A percentile compares a stretch with the other conserved stretches of the same genome.
Conservation (phyloP, 768 basidiomycete species). For the Lentinula edodes region DNA sequence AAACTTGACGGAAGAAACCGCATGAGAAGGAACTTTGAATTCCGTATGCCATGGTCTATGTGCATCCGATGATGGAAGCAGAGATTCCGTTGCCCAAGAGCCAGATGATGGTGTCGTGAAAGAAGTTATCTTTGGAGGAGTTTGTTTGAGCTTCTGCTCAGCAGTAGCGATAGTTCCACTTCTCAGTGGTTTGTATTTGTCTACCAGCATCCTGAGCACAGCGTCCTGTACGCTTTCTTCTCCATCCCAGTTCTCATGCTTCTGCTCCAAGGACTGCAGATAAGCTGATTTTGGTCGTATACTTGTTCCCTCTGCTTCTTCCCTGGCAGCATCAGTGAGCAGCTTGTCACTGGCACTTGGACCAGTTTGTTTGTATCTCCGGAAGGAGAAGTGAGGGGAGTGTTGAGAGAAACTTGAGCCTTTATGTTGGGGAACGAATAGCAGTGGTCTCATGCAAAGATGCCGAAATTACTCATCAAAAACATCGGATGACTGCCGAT, state of each 20-base stretch:
- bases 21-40: conserved; percentile 57
- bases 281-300: conserved; percentile 12
- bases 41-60: conserved; percentile 70
- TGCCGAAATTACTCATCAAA: neutral
- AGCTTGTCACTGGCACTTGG: conserved; percentile 38
- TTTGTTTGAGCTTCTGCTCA: conserved; percentile 58
- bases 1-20: conserved; percentile 43
- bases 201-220: conserved; percentile 79
- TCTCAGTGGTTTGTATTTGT: conserved; percentile 82
- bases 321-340: conserved; percentile 55
- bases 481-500: too few species aligned
- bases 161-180: conserved; percentile 52
- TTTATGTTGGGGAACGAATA: neutral
- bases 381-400: neutral
- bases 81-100: conserved; percentile 44
- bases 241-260: conserved; percentile 70
- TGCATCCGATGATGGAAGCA: conserved; percentile 48
- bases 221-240: conserved; percentile 68
- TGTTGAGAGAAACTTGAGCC: too few species aligned
- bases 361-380: neutral
- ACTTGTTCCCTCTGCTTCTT: conserved; percentile 35
- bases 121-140: conserved; percentile 32
- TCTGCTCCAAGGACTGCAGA: conserved; percentile 26
- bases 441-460: neutral
- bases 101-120: conserved; percentile 20